Conservation (phyloP, 2,329 filamentous ascomycete species). For the Cadophora luteo-olivacea region DNA sequence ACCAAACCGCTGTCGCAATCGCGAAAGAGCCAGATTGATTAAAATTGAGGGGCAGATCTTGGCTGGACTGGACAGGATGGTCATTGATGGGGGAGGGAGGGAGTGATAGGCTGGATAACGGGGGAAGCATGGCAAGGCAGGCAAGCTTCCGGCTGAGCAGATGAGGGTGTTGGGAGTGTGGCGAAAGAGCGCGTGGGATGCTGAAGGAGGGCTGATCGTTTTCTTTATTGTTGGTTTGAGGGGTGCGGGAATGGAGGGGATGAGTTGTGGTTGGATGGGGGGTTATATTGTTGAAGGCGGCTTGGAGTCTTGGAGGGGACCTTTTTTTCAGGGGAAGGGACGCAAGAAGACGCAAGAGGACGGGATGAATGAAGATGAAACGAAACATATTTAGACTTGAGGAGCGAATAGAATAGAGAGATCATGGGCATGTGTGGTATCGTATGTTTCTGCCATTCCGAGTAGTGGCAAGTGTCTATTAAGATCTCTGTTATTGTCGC, state of each 20-base stretch:
- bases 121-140: no score
- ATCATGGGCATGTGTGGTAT: not conserved
- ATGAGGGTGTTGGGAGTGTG: conserved; percentile 5
- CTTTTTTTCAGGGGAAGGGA: conserved; percentile 14
- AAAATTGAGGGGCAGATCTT: conserved; percentile 18
- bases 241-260: not conserved
- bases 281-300: not conserved
- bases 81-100: not conserved
- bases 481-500: not conserved
- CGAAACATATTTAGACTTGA: conserved; percentile 19
- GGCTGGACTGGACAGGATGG: not conserved
- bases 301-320: not conserved
- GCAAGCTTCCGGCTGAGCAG: not conserved
- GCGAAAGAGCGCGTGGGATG: conserved; percentile 21
- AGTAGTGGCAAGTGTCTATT: not conserved
- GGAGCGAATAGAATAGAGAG: conserved; percentile 9
- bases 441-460: not conserved
- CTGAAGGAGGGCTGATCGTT: not conserved
- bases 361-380: conserved; percentile 10
- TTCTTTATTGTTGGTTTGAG: not conserved
- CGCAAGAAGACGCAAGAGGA: not conserved
- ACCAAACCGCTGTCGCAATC: not conserved
- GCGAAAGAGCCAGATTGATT: conserved; percentile 13
- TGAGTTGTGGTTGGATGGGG: conserved; percentile 1
- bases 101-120: conserved; percentile 16